Conservation (phyloP, 805 yeast genomes). For the Blastobotrys mokoenaii region DNA sequence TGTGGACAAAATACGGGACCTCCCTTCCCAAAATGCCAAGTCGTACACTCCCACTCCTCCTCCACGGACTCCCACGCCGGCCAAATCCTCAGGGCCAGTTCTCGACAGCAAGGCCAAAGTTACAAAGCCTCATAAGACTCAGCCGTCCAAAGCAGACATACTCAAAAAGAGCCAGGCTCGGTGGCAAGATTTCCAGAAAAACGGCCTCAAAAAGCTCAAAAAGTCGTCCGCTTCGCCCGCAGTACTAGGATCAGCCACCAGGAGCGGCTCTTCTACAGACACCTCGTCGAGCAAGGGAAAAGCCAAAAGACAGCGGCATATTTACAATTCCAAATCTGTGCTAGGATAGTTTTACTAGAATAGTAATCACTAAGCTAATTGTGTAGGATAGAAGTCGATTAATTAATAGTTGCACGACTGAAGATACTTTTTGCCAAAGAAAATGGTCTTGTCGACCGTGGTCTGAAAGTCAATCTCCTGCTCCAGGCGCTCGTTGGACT, state of each 20-base stretch:
- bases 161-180: constrained; percentile 19
- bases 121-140: not conserved
- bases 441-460: too few relatives aligned
- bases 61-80: not conserved
- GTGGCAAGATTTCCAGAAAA: constrained; percentile 23
- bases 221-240: too few relatives aligned
- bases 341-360: too few relatives aligned
- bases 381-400: constrained; percentile 3
- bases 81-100: not conserved
- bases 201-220: constrained; percentile 6
- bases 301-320: constrained; percentile 16
- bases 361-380: constrained; percentile 7
- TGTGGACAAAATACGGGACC: constrained; percentile 5
- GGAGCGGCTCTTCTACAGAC: too few relatives aligned
- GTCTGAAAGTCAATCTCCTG: too few relatives aligned
- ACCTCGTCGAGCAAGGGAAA: not conserved
- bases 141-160: constrained; percentile 10
- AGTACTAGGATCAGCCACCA: too few relatives aligned
- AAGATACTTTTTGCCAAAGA: too few relatives aligned
- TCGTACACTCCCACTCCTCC: not conserved
- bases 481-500: too few relatives aligned
- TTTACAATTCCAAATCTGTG: constrained; percentile 15
- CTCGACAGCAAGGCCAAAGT: not conserved
- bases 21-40: not conserved
- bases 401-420: too few relatives aligned